These are phyloP conservation scores for Omphalea diandra DNA, from an alignment of 441 rosid species.

Conservation along the genomic window DNA sequence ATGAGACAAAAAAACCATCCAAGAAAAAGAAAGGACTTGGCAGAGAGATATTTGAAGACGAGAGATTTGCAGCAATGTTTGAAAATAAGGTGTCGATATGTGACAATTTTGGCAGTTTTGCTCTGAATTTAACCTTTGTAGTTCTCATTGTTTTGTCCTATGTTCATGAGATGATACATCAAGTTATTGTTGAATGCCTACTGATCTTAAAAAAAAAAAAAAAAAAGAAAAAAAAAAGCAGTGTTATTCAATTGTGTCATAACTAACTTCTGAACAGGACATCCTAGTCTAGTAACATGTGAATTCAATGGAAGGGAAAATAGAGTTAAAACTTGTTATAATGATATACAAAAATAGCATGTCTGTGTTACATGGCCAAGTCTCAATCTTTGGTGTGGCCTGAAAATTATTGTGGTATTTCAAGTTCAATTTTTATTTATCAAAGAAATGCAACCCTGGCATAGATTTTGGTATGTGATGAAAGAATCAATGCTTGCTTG, in stretches of 20 bases:
- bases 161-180: not conserved
- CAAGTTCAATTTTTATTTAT: no score
- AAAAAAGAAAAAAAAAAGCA: no score
- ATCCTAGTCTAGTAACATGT: not conserved
- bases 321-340: not conserved
- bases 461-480: not conserved
- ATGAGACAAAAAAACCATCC: slow-evolving; percentile 56
- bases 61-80: slow-evolving; percentile 56
- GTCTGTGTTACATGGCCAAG: no score
- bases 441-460: not conserved
- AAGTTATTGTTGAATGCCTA: not conserved
- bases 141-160: not conserved
- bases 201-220: not conserved
- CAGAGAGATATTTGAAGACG: slow-evolving; percentile 49
- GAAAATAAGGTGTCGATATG: slow-evolving; percentile 50
- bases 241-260: not conserved
- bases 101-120: slow-evolving; percentile 2
- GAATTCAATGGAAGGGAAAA: slow-evolving; percentile 2
- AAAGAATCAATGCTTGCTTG: not conserved
- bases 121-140: not conserved
- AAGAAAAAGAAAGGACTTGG: slow-evolving; percentile 73
- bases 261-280: not conserved
- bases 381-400: no score
- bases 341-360: not conserved
- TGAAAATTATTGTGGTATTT: no score